These are phyloP conservation scores for Melaleuca quinquenervia DNA, from an alignment of 345 rosid genomes.

Conservation along the genomic window DNA sequence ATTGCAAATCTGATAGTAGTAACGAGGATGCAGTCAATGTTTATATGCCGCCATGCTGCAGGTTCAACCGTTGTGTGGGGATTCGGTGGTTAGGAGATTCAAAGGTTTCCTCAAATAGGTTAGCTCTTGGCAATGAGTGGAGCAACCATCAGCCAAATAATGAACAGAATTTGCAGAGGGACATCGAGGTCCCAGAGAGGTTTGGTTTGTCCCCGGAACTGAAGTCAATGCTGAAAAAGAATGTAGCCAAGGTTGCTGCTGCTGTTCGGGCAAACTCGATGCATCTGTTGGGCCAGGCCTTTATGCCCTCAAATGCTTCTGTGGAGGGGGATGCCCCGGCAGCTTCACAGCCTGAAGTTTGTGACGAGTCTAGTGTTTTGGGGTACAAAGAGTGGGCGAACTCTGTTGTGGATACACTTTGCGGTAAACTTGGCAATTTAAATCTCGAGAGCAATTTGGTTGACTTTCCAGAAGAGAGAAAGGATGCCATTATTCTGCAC, in stretches of 20 bases:
- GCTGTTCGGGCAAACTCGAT: slow-evolving; percentile 67
- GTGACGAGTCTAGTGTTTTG: not conserved
- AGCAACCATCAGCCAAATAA: slow-evolving; percentile 5
- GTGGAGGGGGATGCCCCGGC: slow-evolving; percentile 16
- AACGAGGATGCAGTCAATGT: slow-evolving; percentile 26
- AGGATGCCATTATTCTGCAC: slow-evolving; percentile 61
- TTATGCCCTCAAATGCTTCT: slow-evolving; percentile 18
- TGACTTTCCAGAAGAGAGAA: slow-evolving; percentile 41
- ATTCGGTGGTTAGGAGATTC: slow-evolving; percentile 7
- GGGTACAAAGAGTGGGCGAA: not conserved
- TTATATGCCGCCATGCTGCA: slow-evolving; percentile 44
- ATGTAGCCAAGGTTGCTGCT: slow-evolving; percentile 83
- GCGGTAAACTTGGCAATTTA: slow-evolving; percentile 17
- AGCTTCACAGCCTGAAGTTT: slow-evolving; percentile 1
- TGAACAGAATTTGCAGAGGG: slow-evolving; percentile 7
- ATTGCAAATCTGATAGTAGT: slow-evolving; percentile 22
- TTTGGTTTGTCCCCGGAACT: slow-evolving; percentile 78
- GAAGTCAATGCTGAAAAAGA: slow-evolving; percentile 76
- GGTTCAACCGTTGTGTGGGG: slow-evolving; percentile 92
- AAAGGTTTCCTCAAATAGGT: not conserved
- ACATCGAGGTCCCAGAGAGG: slow-evolving; percentile 73
- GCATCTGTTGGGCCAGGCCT: slow-evolving; percentile 36
- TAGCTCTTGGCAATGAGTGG: not conserved
- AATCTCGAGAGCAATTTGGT: slow-evolving; percentile 71
- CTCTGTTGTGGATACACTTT: not conserved